Base-by-base conservation (phyloP, 192 early-diverging fungal species). In the Phlyctochytrium planicorne region DNA sequence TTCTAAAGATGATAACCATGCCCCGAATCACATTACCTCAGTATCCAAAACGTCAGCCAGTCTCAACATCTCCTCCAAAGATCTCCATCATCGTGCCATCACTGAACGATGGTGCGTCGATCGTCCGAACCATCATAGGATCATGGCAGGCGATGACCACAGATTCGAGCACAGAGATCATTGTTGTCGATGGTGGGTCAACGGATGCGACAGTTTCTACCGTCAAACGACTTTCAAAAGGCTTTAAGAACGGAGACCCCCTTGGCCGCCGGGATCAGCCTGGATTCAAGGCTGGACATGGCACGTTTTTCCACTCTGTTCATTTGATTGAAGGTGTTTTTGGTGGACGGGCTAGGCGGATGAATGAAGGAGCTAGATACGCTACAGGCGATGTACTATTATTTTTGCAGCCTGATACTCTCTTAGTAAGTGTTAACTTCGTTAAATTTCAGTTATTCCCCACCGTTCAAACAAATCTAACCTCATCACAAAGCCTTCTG, bases 391-490 rank as follows among this genome's bases (percentile, higher is more conserved):
- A 57, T 6, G 10, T 57, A 10, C 27, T 57, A 6, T 6, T 57
- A 10, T 57, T 57, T 57, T 29, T 57, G 55, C 27, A 57, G 16
- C 20, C 55, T 12, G 55, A 57, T 57, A 57, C 55, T 6, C 55
- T 57, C 6, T 27, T 57, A 4, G 55, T 57, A 29, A 47, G 40
- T 29, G 25, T 24, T 57, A 14, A 14, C 40, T 50, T n/a, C 10
- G n/a, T n/a, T n/a, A n/a, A n/a, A n/a, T n/a, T n/a, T n/a, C 40
- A 50, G 40, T n/a, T n/a, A 10, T 10, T 14, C 10, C 12, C 40
- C 40, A 14, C n/a, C n/a, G 40, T 14, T 50, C 40, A 50, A 50
- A 50, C 40, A n/a, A n/a, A n/a, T n/a, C n/a, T n/a, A n/a, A n/a
- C n/a, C n/a, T n/a, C n/a, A n/a, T n/a, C n/a, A n/a, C n/a, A n/a